Evolutionary conservation across 371 early-diverging fungal species (phyloP).

Genomic region (Choanephora cucurbitarum): DNA sequence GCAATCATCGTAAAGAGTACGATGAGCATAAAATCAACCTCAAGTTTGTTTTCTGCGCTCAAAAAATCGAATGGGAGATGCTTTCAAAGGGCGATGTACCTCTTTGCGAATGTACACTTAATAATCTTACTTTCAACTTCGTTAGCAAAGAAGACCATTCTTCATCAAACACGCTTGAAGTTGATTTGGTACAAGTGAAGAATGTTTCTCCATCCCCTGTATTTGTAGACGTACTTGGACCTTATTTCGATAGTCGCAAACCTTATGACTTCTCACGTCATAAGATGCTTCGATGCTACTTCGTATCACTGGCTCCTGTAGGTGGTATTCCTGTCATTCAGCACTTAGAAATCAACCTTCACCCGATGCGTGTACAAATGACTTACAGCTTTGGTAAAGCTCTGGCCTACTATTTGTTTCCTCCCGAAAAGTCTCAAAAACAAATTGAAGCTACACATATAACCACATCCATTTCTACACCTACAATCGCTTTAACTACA

Average conservation of each 20-base stretch:
- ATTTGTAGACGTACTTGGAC: conserved; percentile 64
- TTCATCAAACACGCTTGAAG: conserved; percentile 60
- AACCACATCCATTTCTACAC: conserved; percentile 12
- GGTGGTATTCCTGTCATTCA: conserved; percentile 85
- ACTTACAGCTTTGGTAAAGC: conserved; percentile 77
- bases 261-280: conserved; percentile 66
- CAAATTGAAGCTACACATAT: not conserved
- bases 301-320: conserved; percentile 75
- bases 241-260: conserved; percentile 49
- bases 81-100: conserved; percentile 43
- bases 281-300: conserved; percentile 81
- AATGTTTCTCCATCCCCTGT: conserved; percentile 46
- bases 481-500: not conserved
- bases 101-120: conserved; percentile 60
- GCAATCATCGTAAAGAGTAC: conserved; percentile 36
- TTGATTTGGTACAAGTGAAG: conserved; percentile 66
- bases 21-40: conserved; percentile 41
- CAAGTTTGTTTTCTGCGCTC: conserved; percentile 39
- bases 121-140: conserved; percentile 46
- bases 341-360: conserved; percentile 81
- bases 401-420: conserved; percentile 76
- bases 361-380: conserved; percentile 75
- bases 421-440: conserved; percentile 47
- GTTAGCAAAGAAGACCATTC: conserved; percentile 65
- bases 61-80: conserved; percentile 62